Evolutionary conservation across 1,284 basidiomycete species (phyloP).

Genomic region (Apiotrichum domesticum): DNA sequence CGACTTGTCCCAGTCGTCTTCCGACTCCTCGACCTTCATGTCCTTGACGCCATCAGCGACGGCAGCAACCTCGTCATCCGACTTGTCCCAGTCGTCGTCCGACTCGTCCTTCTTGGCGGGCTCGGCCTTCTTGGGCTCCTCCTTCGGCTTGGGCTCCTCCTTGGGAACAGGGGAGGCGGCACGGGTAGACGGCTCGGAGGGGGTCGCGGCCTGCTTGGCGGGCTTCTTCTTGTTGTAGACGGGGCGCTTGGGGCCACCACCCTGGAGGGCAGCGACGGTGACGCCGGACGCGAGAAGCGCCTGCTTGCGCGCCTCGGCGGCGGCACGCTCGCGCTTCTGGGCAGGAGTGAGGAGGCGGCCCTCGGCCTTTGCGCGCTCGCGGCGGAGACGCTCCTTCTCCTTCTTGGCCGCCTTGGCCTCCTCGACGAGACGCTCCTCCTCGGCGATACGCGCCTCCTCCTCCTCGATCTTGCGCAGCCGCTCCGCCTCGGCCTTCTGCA

Average conservation of each 20-base stretch:
- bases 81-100: slow-evolving; percentile 72
- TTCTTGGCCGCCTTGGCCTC: slow-evolving; percentile 79
- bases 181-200: slow-evolving; percentile 36
- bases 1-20: slow-evolving; percentile 74
- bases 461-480: slow-evolving; percentile 61
- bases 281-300: slow-evolving; percentile 80
- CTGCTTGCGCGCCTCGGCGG: slow-evolving; percentile 84
- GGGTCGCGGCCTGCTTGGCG: slow-evolving; percentile 20
- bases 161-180: slow-evolving; percentile 23
- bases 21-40: slow-evolving; percentile 36
- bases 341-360: slow-evolving; percentile 87
- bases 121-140: slow-evolving; percentile 6
- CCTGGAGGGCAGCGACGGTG: slow-evolving; percentile 74
- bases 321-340: slow-evolving; percentile 89
- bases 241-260: slow-evolving; percentile 49
- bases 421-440: slow-evolving; percentile 67
- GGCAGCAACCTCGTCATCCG: slow-evolving; percentile 37
- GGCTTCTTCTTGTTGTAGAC: slow-evolving; percentile 78
- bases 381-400: slow-evolving; percentile 78
- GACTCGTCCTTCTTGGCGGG: slow-evolving; percentile 26
- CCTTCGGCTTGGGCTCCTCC: slow-evolving; percentile 19
- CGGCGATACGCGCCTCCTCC: slow-evolving; percentile 68
- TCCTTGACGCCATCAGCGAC: slow-evolving; percentile 32
- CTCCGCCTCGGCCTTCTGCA: slow-evolving; percentile 66
- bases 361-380: slow-evolving; percentile 75